Conservation (phyloP, 2,329 filamentous ascomycete species). For the Exutisphaerella laricina region DNA sequence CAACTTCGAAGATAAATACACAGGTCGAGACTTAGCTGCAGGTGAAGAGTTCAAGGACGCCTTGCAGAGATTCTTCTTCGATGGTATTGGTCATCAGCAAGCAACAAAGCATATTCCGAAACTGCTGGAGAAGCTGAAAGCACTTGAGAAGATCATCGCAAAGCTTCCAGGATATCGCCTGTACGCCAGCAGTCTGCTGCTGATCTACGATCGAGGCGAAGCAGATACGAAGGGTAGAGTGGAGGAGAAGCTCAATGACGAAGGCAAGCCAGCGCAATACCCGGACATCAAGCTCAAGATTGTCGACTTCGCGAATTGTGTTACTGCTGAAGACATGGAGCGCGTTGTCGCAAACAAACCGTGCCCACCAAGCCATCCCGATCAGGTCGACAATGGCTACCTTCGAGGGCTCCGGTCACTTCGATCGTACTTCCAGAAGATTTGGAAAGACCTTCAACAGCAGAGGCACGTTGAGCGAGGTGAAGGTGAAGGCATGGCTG, state of each 20-base stretch:
- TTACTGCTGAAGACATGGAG: conserved; percentile 75
- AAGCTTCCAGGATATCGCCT: conserved; percentile 81
- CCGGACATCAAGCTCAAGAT: conserved; percentile 80
- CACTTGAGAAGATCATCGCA: conserved; percentile 76
- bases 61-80: conserved; percentile 82
- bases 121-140: conserved; percentile 75
- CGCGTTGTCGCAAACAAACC: conserved; percentile 31
- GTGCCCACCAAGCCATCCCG: conserved; percentile 76
- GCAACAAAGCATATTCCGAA: conserved; percentile 81
- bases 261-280: conserved; percentile 20
- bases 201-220: conserved; percentile 89
- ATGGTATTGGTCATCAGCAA: conserved; percentile 74
- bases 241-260: conserved; percentile 8
- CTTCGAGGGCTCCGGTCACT: conserved; percentile 75
- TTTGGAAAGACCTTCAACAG: conserved; percentile 65
- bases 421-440: conserved; percentile 76
- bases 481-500: conserved; percentile 34
- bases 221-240: conserved; percentile 46
- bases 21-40: conserved; percentile 79
- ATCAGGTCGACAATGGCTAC: conserved; percentile 82
- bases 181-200: conserved; percentile 88
- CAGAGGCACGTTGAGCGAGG: conserved; percentile 30
- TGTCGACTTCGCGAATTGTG: conserved; percentile 96
- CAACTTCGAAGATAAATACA: conserved; percentile 98
- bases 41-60: conserved; percentile 85